Evolutionary conservation across 495 filamentous ascomycete species (phyloP).

Genomic region (Chaetomium tenue): DNA sequence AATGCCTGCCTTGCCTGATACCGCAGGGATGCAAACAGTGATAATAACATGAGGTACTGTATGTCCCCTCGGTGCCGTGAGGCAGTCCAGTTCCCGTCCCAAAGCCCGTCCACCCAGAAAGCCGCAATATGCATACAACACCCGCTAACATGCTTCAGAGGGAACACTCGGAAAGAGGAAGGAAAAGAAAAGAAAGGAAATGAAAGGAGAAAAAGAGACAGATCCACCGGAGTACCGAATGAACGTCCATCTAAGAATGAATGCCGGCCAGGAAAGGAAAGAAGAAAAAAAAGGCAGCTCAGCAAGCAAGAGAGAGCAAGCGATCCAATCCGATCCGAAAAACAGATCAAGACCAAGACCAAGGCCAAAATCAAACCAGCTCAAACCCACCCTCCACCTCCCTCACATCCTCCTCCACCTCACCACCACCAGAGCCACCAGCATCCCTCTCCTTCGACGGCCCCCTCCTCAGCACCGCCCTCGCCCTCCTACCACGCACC

Average conservation of each 20-base stretch:
- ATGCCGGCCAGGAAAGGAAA: neutral
- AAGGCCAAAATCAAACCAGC: slow-evolving; percentile 36
- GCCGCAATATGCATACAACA: neutral
- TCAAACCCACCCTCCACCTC: slow-evolving; percentile 50
- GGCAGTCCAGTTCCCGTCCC: neutral
- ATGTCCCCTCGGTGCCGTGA: neutral
- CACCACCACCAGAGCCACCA: slow-evolving; percentile 4
- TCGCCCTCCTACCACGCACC: slow-evolving; percentile 46
- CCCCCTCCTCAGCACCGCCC: slow-evolving; percentile 18
- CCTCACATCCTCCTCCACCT: slow-evolving; percentile 5
- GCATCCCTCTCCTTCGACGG: neutral
- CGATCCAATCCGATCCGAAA: no score
- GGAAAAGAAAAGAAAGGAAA: neutral
- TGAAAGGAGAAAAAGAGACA: neutral
- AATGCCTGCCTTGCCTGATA: neutral
- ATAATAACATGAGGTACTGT: neutral
- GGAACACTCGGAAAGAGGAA: neutral
- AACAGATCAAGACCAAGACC: no score
- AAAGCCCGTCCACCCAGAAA: neutral
- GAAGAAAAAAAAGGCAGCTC: no score
- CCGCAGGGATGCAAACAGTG: neutral
- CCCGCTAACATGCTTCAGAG: slow-evolving; percentile 7
- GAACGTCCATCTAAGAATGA: neutral
- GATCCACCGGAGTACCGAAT: neutral
- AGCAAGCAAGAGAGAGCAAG: no score